Base-by-base conservation (phyloP, 805 yeast genomes). In the Ogataea methylovora region DNA sequence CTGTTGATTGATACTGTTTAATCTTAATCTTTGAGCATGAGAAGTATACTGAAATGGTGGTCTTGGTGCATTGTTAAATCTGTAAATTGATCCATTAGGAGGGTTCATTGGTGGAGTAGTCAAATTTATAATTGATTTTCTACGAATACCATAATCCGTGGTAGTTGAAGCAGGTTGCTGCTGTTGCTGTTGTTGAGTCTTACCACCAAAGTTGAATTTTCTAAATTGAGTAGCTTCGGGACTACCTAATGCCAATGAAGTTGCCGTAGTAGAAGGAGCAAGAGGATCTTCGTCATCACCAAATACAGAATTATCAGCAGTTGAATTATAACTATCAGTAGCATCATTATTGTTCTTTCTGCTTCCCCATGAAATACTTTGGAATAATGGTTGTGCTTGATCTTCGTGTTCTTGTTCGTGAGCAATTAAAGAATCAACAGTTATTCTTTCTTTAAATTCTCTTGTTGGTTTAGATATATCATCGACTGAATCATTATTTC, bases 1-100 rank as follows among this genome's bases (percentile, higher is more conserved):
- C 3, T 59, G 58, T 13, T 68, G 65, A 24, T 65, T 57, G 15
- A 74, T 46, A 24, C 54, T 59, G 5, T 69, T 65, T 20, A 77
- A 50, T 40, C 76, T 59, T 32, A 72, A 48, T 48, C 85, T 60
- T 41, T 71, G 72, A 31, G 67, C 71, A 41, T 69, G 76, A 1
- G 76, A 67, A 47, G 75, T 61, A 46, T 76, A 76, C 32, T 69
- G 73, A 49, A 74, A 71, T 4, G 67, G 42, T 5, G 35, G 34
- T 30, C 41, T 43, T 18, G 47, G 38, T 4, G 45, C 36, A 20
- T 33, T 29, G 5, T 44, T 43, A 30, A 52, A 53, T 31, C 35
- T 43, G 41, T 56, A 49, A 16, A 54, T 29, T 4, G 60, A 51
- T 2, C 51, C 56, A 17, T 32, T 27, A 7, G 32, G 30, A 10